Base-by-base conservation (phyloP, 1,284 basidiomycete genomes). In the Tremellales sp. region DNA sequence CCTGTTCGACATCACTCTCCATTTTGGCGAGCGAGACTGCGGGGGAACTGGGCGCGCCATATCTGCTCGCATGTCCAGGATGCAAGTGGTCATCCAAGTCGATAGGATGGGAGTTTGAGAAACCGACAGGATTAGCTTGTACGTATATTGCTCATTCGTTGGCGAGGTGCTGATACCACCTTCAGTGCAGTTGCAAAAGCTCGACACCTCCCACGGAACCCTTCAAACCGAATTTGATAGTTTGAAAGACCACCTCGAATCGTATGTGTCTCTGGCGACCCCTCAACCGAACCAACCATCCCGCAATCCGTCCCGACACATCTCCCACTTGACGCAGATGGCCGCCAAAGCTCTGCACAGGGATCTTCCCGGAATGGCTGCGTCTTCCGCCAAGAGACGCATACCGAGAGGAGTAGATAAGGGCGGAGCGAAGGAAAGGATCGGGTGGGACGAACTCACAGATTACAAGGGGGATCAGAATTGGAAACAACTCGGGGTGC, bases 21-120 rank as follows among this genome's bases (percentile, higher is more conserved):
- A 84, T 92, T 9, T 86, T 94, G 14, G 83, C 89, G 14, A 29
- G 24, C 26, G 7, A 8, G 31, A 41, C 13, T 34, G 25, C 13
- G 38, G 24, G 40, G 67, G 49, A 57, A 85, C 34, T 85, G 88
- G 45, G 83, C 82, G 37, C 89, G 1, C 92, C 90, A 0, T 98
- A 91, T 75, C 84, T 90, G 61, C 78, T 98, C 1, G 84, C 85
- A 57, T 99, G 95, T 73, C 84, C 87, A 48, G 83, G 86, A 63
- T 99, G 95, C 65, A 80, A 86, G 65, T 98, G 95, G 94, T 89
- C 94, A 68, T 94, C 90, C 54, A 84, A 84, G 6, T 83, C 88
- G 66, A 82, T 93, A 1, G 87, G 85, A 0, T 87, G 94, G 65
- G 85, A 83, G 9, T 97, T 97, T 59, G 94, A 97, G 63, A 98